These are phyloP conservation scores for Delonix regia DNA, from an alignment of 306 rosid genomes.

Conservation along the genomic window DNA sequence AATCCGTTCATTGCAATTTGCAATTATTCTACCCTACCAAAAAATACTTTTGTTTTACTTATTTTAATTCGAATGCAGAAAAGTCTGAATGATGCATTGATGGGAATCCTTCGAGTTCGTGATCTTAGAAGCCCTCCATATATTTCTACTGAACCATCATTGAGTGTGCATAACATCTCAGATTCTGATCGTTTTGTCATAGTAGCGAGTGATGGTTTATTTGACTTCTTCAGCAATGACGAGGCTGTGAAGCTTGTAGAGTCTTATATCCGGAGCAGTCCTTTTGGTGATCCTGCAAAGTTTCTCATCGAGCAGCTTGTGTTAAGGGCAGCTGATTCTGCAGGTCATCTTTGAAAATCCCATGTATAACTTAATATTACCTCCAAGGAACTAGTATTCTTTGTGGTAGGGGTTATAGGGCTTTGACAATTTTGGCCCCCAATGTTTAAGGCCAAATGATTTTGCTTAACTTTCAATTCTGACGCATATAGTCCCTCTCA, in stretches of 20 bases:
- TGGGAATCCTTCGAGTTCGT: constrained; percentile 95
- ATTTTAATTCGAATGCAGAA: constrained; percentile 55
- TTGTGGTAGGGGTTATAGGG: not conserved
- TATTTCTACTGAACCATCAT: constrained; percentile 77
- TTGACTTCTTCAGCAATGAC: constrained; percentile 90
- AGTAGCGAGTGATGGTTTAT: constrained; percentile 93
- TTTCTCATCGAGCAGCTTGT: constrained; percentile 86
- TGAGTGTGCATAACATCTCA: constrained; percentile 78
- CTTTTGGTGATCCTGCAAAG: constrained; percentile 91
- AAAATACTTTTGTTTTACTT: constrained; percentile 8
- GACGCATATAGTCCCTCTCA: not conserved
- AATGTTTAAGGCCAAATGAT: not conserved
- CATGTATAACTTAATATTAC: constrained; percentile 13
- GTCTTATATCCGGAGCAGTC: constrained; percentile 71
- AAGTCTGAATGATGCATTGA: constrained; percentile 89
- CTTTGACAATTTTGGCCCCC: not conserved
- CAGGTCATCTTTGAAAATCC: constrained; percentile 56
- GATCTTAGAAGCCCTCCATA: constrained; percentile 94
- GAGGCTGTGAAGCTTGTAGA: constrained; percentile 82
- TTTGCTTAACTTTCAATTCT: not conserved
- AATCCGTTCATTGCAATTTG: not conserved
- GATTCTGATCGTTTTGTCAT: constrained; percentile 72
- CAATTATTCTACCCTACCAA: constrained; percentile 2
- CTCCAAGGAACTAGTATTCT: not conserved
- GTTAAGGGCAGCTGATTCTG: constrained; percentile 74